Evolutionary conservation across 129 eudicot genomes (phyloP).

Genomic region (Oenanthe sinensis): DNA sequence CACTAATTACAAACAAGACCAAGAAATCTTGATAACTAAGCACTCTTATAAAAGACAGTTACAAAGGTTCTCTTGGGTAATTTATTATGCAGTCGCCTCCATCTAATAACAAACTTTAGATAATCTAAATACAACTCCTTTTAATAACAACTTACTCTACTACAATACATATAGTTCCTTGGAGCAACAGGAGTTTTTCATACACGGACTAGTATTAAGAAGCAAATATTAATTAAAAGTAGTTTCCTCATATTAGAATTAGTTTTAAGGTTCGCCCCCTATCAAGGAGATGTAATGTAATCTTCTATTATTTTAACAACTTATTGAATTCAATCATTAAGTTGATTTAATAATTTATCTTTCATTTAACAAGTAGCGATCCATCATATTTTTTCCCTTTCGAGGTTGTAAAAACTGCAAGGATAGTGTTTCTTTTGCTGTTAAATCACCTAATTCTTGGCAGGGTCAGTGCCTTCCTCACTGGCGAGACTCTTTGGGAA

Average conservation of each 20-base stretch:
- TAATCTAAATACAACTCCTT: neutral
- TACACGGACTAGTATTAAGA: neutral
- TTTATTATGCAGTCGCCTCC: neutral
- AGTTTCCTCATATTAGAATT: neutral
- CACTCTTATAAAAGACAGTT: neutral
- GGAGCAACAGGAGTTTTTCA: neutral
- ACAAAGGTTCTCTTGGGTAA: constrained; percentile 1
- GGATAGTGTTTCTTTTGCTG: neutral
- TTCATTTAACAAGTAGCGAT: neutral
- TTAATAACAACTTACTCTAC: neutral
- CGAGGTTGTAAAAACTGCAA: neutral
- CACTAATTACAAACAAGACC: neutral
- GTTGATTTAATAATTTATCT: neutral
- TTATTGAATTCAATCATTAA: neutral
- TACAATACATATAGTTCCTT: neutral
- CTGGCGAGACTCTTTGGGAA: no score
- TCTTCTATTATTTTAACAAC: neutral
- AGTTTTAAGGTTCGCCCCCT: neutral
- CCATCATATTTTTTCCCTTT: neutral
- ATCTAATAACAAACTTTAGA: neutral
- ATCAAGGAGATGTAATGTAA: neutral
- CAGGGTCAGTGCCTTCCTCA: no score
- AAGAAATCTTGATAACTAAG: neutral
- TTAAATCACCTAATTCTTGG: neutral
- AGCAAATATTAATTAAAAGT: neutral